Evolutionary conservation across 371 early-diverging fungal genomes (phyloP), one percentile per base, ranked within the genome.

Genomic region (Mortierella sp.): DNA sequence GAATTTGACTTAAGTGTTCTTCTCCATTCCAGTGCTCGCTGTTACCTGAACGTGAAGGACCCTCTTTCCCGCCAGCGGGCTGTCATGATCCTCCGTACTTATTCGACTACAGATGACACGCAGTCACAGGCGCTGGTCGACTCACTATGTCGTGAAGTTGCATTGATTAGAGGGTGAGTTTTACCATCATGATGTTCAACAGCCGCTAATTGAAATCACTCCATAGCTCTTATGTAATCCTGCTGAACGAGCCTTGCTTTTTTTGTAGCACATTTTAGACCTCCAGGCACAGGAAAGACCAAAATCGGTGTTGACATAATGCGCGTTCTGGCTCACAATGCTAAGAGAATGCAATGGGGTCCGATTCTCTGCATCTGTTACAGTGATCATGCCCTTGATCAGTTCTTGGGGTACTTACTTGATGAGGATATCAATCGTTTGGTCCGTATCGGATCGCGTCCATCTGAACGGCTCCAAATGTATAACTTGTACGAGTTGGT

Each of bases 381-480:
- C 61, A 88, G 87, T 13, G 88, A 89, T 56, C 89, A 89, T 56
- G 90, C 90, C 0, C 67, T 89, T 43, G 90, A 88, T 51, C 86
- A 87, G 70, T 89, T 89, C 61, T 31, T 85, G 13, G 83, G 83
- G 57, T 66, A 83, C 45, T 59, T 87, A 15, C 55, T 87, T 17
- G 79, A 83, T 29, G 62, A 61, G 31, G 54, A 35, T 0, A 63
- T 84, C 34, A 54, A 37, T 6, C 26, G 58, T 6, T 68, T 87
- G 28, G 86, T 85, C 23, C 84, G 89, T 4, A 58, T 89, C 23
- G 88, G 89, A 3, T 32, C 79, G 2, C 84, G 81, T 1, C 74
- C 83, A 8, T 76, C 76, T 8, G 71, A 74, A 31, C 54, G 49
- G 37, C 74, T 83, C 22, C 64, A 78, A 2, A 40, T 63, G 12